Evolutionary conservation across 805 yeast genomes (phyloP), one percentile per base, ranked within the genome.

Genomic region (Isabelozyma pseudorhagii): DNA sequence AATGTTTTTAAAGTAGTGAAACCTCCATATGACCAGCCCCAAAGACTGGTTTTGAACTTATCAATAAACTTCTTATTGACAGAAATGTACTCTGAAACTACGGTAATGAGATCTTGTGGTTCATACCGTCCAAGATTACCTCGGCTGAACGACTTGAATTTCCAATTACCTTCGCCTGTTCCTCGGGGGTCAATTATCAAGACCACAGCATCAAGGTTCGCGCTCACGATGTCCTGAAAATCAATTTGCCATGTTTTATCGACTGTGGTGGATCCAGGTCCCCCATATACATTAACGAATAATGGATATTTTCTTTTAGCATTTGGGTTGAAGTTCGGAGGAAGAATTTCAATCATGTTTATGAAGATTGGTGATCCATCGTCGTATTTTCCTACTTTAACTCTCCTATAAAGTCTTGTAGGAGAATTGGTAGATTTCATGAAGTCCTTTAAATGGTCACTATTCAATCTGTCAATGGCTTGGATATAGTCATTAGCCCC

Each of bases 21-120:
- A 0, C 98, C 99, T 44, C 99, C 99, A 64, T 93, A 94, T 18
- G 96, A 88, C 99, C 99, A 94, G 8, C 99, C 99, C 93, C 97
- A 94, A 48, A 93, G 81, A 0, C 96, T 96, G 10, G 89, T 83
- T 52, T 81, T 79, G 3, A 77, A 71, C 21, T 72, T 66, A 62
- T 92, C 88, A 15, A 88, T 74, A 51, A 77, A 77, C 8, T 68
- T 61, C 36, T 57, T 51, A 49, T 72, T 72, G 6, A 66, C 66
- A 18, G 67, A 51, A 6, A 87, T 76, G 61, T 82, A 83, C 36
- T 71, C 72, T 40, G 78, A 66, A 0, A 82, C 75, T 0, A 82
- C 77, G 4, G 71, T 72, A 0, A 79, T 74, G 11, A 88, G 68
- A 63, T 88, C 96, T 44, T 85, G 68, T 7, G 92, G 87, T 61